Base-by-base conservation (phyloP, 306 rosid genomes). In the Cucurbita pepo region DNA sequence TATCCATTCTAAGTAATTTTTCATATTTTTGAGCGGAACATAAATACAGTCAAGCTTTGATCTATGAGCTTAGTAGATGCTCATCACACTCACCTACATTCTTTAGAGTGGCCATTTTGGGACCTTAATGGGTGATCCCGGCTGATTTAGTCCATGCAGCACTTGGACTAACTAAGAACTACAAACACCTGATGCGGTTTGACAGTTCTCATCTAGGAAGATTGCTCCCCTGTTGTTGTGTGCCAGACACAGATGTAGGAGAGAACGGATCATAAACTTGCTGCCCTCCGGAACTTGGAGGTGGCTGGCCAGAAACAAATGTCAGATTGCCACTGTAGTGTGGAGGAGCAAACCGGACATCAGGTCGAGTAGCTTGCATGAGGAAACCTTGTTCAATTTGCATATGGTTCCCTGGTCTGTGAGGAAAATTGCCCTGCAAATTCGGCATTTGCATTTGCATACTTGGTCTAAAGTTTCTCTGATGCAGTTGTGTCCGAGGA, bases 251-350 rank as follows among this genome's bases (percentile, higher is more conserved):
- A n/a, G 97, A 87, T 34, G 95, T 85, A 34, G 96, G 97, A 7
- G 96, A 83, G 81, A 94, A 94, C n/a, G 96, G 99, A 84, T 94
- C 99, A 75, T 94, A 94, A 73, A 91, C 82, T 83, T 87, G 89
- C 62, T 73, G 96, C 76, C 88, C 99, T 8, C 86, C 86, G 10
- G 87, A 74, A 82, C 71, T 75, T 47, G 85, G 73, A 11, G 77
- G 64, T 7, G 80, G 77, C 82, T 76, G 87, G 54, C 87, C 81
- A 56, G 89, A 77, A 64, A 77, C 77, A 76, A 83, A 65, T 34
- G 87, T 10, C 7, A 67, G 85, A 72, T 75, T 79, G 81, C 77
- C 83, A 80, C 70, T 57, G 71, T 84, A 80, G 54, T 78, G 87
- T 36, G 83, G 91, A 76, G 85, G 77, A 56, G 74, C 73, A 66